phyloP scores from a whole-genome alignment of 2,329 filamentous ascomycete genomes.

The Cladosporium colombiae region DNA sequence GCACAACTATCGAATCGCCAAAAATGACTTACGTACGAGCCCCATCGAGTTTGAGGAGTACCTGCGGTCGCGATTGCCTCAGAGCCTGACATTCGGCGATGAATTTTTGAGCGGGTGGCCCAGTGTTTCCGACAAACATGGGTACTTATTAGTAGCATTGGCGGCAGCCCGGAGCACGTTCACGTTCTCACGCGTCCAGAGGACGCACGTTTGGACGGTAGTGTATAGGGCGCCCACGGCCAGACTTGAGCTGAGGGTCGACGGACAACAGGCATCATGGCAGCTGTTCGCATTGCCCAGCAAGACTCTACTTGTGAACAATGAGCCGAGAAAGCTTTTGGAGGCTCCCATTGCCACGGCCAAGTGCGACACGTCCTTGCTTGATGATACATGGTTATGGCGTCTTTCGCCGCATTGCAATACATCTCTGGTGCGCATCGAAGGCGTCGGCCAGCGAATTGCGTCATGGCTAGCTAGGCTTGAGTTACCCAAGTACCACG shows the following conservation, averaged over 20 bases:
- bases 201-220: slow-evolving; percentile 43
- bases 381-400: slow-evolving; percentile 48
- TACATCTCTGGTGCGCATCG: neutral
- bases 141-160: slow-evolving; percentile 37
- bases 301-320: slow-evolving; percentile 25
- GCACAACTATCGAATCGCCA: slow-evolving; percentile 45
- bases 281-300: slow-evolving; percentile 32
- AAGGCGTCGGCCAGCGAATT: neutral
- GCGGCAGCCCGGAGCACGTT: slow-evolving; percentile 39
- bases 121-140: neutral
- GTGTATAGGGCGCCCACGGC: slow-evolving; percentile 42
- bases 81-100: slow-evolving; percentile 24
- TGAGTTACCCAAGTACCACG: slow-evolving; percentile 40
- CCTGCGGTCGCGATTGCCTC: slow-evolving; percentile 26
- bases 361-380: slow-evolving; percentile 26
- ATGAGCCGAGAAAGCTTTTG: slow-evolving; percentile 28
- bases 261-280: slow-evolving; percentile 28
- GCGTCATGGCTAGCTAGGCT: slow-evolving; percentile 42
- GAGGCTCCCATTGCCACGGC: slow-evolving; percentile 32
- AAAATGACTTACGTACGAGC: neutral
- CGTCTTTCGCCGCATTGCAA: slow-evolving; percentile 36
- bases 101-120: neutral
- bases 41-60: slow-evolving; percentile 27
- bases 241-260: slow-evolving; percentile 42
- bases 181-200: slow-evolving; percentile 37